Evolutionary conservation across 2,329 filamentous ascomycete species (phyloP).

Genomic region (Neofusicoccum parvum): DNA sequence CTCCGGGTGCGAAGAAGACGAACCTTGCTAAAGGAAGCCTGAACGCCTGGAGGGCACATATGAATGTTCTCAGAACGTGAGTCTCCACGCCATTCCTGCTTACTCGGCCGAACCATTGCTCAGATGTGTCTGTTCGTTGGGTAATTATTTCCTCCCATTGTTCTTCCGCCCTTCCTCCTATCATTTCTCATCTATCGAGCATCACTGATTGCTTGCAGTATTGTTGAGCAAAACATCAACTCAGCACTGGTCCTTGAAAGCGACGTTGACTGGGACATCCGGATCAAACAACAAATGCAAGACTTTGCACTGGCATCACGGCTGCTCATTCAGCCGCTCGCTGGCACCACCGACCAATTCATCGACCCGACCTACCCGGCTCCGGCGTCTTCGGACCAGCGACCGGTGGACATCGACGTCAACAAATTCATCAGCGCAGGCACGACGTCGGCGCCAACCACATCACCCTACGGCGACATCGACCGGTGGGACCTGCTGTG

Average conservation of each 20-base stretch:
- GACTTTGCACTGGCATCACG: slow-evolving; percentile 24
- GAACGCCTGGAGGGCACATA: slow-evolving; percentile 11
- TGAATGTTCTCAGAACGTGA: slow-evolving; percentile 12
- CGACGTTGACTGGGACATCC: slow-evolving; percentile 29
- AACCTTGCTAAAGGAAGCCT: slow-evolving; percentile 12
- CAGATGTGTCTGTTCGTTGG: too few species aligned
- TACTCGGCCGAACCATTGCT: neutral
- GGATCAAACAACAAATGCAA: slow-evolving; percentile 26
- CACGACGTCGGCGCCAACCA: slow-evolving; percentile 16
- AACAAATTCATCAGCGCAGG: slow-evolving; percentile 8
- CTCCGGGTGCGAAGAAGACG: slow-evolving; percentile 34
- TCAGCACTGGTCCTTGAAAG: slow-evolving; percentile 27
- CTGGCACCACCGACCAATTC: neutral
- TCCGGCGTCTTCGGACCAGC: slow-evolving; percentile 15
- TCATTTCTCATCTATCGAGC: neutral
- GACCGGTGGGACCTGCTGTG: slow-evolving; percentile 41
- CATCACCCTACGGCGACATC: slow-evolving; percentile 35
- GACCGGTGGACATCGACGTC: slow-evolving; percentile 18
- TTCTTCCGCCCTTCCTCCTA: neutral
- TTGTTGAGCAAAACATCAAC: slow-evolving; percentile 19
- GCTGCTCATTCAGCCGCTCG: slow-evolving; percentile 22
- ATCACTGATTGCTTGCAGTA: neutral
- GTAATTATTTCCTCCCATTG: too few species aligned
- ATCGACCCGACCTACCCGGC: slow-evolving; percentile 25
- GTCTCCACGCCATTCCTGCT: neutral